Evolutionary conservation across 106 monocot species (phyloP), one percentile per base, ranked within the genome.

Genomic region (Ottelia alismoides): DNA sequence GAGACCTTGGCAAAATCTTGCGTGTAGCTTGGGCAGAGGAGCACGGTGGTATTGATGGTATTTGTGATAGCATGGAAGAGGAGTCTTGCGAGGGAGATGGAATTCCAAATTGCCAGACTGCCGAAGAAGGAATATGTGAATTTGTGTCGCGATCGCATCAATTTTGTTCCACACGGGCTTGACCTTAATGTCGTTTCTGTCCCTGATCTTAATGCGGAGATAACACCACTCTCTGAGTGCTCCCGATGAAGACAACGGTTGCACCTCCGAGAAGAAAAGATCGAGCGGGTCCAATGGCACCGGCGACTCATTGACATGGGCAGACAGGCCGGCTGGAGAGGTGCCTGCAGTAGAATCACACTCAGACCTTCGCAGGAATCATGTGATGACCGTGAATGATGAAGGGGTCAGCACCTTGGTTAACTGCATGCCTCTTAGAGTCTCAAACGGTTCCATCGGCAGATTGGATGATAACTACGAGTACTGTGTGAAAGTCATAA

Each of bases 401-500:
- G 72, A 91, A 24, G 74, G 85, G 20, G 81, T 67, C 52, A 85
- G 78, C 78, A 81, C 78, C 43, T 68, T 81, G 52, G 65, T 85
- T 6, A 65, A 54, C 56, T 65, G 73, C 9, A 72, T 69, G 25
- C 72, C 81, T 3, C 57, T 70, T 9, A 53, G 64, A 65, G 66
- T 78, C 23, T 53, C 67, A 0, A 46, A 60, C 24, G 58, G 70
- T 1, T 56, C 71, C 0, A 12, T 31, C 26, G 82, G 96, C 1
- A 73, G 76, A 55, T 74, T 96, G 57, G 89, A 89, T 56, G 82
- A 82, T 27, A 66, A 74, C 25, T 96, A 89, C 44, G 96, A 96
- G 61, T 81, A 85, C 47, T 96, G 89, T 60, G 82, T 96, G 53
- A 85, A 78, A 70, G 69, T 89, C 19, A 67, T 96, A 61, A 65